A percentile compares a stretch with the other conserved stretches of the same genome.
Evolutionary conservation across 179 eudicot genomes (phyloP).

Genomic region (Pouteria campechiana): DNA sequence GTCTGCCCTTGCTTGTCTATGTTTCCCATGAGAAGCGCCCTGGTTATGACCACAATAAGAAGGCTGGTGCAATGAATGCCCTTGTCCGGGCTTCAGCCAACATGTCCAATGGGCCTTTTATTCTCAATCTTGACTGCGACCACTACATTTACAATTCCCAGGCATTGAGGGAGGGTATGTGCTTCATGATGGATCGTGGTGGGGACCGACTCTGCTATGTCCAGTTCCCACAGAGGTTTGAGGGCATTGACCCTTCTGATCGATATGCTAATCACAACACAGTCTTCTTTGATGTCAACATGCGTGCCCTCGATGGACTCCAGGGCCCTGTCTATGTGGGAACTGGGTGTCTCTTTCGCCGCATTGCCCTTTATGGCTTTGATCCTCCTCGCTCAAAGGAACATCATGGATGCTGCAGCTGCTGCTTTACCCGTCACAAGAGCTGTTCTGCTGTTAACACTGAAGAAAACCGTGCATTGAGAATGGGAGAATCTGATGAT

Average conservation of each 20-base stretch:
- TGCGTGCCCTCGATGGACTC: constrained; percentile 92
- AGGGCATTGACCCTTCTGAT: constrained; percentile 90
- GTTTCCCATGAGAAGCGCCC: constrained; percentile 92
- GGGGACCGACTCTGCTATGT: constrained; percentile 87
- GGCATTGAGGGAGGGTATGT: constrained; percentile 93
- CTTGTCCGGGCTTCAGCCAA: constrained; percentile 85
- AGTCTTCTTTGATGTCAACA: constrained; percentile 89
- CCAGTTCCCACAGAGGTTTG: constrained; percentile 89
- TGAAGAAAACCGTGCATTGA: constrained; percentile 65
- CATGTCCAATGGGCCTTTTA: constrained; percentile 92
- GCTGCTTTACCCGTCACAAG: constrained; percentile 51
- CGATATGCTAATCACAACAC: constrained; percentile 91
- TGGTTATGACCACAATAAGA: constrained; percentile 91
- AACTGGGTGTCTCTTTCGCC: constrained; percentile 81
- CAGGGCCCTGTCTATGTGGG: constrained; percentile 95
- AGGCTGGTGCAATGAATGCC: constrained; percentile 96
- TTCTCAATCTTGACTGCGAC: constrained; percentile 88
- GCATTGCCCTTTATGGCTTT: constrained; percentile 83
- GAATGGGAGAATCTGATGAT: constrained; percentile 77
- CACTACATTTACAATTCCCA: constrained; percentile 86
- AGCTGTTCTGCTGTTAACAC: constrained; percentile 14
- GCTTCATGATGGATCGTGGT: constrained; percentile 97
- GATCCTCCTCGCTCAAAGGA: constrained; percentile 88
- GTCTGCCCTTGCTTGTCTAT: constrained; percentile 86
- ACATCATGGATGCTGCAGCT: constrained; percentile 44